phyloP scores from a whole-genome alignment of 352 stramenopile genomes.

The Phytopythium mirpurense region DNA sequence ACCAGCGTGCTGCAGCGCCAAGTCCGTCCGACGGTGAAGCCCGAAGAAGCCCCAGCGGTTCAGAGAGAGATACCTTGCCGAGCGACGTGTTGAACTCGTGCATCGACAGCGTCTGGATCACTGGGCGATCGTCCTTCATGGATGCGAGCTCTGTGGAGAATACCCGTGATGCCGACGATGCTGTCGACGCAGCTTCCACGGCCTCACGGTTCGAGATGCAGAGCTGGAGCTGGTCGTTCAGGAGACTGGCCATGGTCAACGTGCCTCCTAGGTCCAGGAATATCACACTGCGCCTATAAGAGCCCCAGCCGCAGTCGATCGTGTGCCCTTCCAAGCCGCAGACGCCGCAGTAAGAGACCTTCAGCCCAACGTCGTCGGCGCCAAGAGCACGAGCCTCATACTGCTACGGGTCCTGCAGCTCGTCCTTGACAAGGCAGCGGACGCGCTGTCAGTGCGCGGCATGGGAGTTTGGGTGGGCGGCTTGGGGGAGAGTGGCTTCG shows the following conservation, averaged over 20 bases:
- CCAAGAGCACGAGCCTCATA: slow-evolving; percentile 28
- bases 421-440: slow-evolving; percentile 10
- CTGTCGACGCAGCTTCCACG: slow-evolving; percentile 71
- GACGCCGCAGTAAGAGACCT: slow-evolving; percentile 15
- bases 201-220: too few species aligned
- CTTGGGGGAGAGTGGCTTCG: background rate
- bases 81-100: slow-evolving; percentile 31
- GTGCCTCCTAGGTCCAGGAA: slow-evolving; percentile 13
- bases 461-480: background rate
- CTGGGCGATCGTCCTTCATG: slow-evolving; percentile 45
- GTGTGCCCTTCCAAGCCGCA: slow-evolving; percentile 18
- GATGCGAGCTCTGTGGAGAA: slow-evolving; percentile 77
- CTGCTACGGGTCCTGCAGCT: slow-evolving; percentile 19
- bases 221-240: slow-evolving; percentile 38
- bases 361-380: slow-evolving; percentile 33
- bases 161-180: slow-evolving; percentile 64
- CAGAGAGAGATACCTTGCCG: too few species aligned
- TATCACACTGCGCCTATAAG: slow-evolving; percentile 23
- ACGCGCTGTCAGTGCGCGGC: slow-evolving; percentile 3
- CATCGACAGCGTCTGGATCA: slow-evolving; percentile 46
- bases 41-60: too few species aligned
- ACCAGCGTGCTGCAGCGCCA: too few species aligned
- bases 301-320: slow-evolving; percentile 29
- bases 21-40: too few species aligned
- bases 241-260: slow-evolving; percentile 25